Evolutionary conservation across 192 early-diverging fungal species (phyloP), one percentile per base, ranked within the genome.

Genomic region (Rhizophagus prolifer): DNA sequence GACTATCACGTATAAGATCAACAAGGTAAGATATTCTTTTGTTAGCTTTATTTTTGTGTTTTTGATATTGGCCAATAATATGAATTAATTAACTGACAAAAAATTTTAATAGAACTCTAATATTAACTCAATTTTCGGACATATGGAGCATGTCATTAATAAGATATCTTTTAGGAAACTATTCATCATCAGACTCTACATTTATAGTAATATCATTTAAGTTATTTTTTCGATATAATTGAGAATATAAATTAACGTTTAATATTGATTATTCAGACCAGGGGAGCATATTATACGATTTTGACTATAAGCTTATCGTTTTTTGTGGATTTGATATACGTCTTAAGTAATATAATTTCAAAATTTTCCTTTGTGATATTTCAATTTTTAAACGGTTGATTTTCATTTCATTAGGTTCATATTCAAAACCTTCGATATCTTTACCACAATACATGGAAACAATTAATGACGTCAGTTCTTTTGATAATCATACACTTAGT

Each of bases 101-200:
- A 47, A 58, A 25, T 68, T 8, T n/a, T 31, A 12, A 38, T 74
- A 85, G 83, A 65, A 75, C 69, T 46, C 61, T 85, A 47, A 82
- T 85, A 75, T 58, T 85, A 65, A 85, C 83, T 1, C 81, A 85
- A 47, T 85, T 82, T 50, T 66, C 83, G 21, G 80, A 81, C 23
- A 81, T 85, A 58, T 85, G 83, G 83, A 78, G 78, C 73, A 81
- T 77, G 21, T 69, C 81, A 14, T 74, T 85, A 7, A 28, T 79
- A 21, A 77, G 74, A 41, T 81, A 68, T n/a, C n/a, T 79, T 10
- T 59, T 82, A 10, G 75, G 79, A 59, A 80, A 82, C 31, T 59
- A 76, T 16, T 65, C 81, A 38, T 67, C 75, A 10, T 76, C 74
- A 1, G 75, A 81, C 58, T 58, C 44, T 23, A 54, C 44, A 16